phyloP scores from a whole-genome alignment of 1,284 basidiomycete genomes.

The Anthracocystis panici-leucophaei region DNA sequence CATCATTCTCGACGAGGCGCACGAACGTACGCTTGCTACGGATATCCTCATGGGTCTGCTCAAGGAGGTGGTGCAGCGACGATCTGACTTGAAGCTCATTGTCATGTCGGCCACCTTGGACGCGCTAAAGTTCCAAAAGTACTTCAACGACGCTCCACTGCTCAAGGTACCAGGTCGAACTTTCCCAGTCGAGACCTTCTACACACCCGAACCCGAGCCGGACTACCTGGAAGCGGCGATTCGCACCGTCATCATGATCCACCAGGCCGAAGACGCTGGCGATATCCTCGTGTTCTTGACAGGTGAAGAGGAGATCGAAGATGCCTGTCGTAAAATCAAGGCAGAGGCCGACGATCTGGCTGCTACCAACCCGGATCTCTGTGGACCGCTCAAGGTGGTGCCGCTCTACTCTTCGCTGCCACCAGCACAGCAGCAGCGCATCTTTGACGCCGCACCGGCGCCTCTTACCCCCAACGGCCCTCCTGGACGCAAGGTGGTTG shows the following conservation, averaged over 20 bases:
- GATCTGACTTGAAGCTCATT: slow-evolving; percentile 93
- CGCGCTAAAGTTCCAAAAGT: slow-evolving; percentile 95
- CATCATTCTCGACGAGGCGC: slow-evolving; percentile 98
- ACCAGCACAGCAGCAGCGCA: slow-evolving; percentile 90
- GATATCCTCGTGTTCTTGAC: slow-evolving; percentile 96
- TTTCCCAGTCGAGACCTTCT: slow-evolving; percentile 94
- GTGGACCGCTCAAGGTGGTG: slow-evolving; percentile 83
- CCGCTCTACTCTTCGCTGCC: slow-evolving; percentile 95
- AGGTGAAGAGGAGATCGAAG: slow-evolving; percentile 98
- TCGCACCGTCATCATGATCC: slow-evolving; percentile 95
- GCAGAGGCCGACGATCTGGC: slow-evolving; percentile 74
- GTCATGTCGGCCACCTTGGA: slow-evolving; percentile 99
- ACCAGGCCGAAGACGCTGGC: slow-evolving; percentile 92
- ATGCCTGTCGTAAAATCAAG: slow-evolving; percentile 92
- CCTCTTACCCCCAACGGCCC: slow-evolving; percentile 78
- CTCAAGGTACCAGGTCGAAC: slow-evolving; percentile 97
- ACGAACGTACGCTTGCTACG: slow-evolving; percentile 96
- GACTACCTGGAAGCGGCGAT: slow-evolving; percentile 98
- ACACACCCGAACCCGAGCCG: slow-evolving; percentile 93
- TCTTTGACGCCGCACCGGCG: slow-evolving; percentile 87
- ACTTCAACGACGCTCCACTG: slow-evolving; percentile 90
- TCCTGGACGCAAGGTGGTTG: slow-evolving; percentile 90
- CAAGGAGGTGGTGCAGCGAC: slow-evolving; percentile 80
- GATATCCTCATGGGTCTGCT: slow-evolving; percentile 97
- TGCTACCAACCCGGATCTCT: slow-evolving; percentile 64